These are phyloP conservation scores for Blastomyces emzantsi DNA, from an alignment of 2,329 filamentous ascomycete genomes.

Conservation along the genomic window DNA sequence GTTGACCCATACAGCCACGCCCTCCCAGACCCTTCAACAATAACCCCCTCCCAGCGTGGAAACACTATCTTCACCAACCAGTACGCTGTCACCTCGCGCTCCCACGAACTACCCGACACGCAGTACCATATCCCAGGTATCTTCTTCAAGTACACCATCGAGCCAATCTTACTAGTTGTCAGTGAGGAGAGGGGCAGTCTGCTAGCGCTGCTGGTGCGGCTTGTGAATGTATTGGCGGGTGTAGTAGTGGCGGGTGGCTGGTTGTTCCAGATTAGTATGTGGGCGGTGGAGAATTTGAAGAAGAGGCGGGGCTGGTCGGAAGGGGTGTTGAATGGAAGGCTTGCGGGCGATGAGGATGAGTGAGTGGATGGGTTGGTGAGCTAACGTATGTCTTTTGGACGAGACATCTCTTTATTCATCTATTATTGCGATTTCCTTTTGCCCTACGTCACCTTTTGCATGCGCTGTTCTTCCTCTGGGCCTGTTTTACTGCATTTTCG, in stretches of 20 bases:
- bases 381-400: background rate
- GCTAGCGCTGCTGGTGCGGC: conserved; percentile 63
- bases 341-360: conserved; percentile 21
- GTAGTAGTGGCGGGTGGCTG: conserved; percentile 91
- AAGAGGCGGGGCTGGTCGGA: conserved; percentile 35
- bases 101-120: conserved; percentile 56
- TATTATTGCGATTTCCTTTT: no score
- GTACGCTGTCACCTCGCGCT: conserved; percentile 92
- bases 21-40: conserved; percentile 29
- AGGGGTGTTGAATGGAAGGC: conserved; percentile 42
- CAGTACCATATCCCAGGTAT: conserved; percentile 63
- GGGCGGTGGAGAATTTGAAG: conserved; percentile 48
- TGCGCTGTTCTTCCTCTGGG: background rate
- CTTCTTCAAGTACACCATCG: conserved; percentile 98
- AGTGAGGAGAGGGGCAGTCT: conserved; percentile 71
- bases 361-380: background rate
- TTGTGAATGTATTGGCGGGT: conserved; percentile 85
- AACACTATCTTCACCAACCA: conserved; percentile 85
- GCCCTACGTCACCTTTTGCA: background rate
- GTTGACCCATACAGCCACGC: conserved; percentile 37
- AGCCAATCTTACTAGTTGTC: conserved; percentile 82
- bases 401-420: background rate
- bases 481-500: background rate
- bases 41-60: conserved; percentile 28
- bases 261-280: conserved; percentile 78